A percentile compares a stretch with the other conserved stretches of the same genome.
Evolutionary conservation across 163 green algal genomes (phyloP).

Genomic region (Prototheca cutis): DNA sequence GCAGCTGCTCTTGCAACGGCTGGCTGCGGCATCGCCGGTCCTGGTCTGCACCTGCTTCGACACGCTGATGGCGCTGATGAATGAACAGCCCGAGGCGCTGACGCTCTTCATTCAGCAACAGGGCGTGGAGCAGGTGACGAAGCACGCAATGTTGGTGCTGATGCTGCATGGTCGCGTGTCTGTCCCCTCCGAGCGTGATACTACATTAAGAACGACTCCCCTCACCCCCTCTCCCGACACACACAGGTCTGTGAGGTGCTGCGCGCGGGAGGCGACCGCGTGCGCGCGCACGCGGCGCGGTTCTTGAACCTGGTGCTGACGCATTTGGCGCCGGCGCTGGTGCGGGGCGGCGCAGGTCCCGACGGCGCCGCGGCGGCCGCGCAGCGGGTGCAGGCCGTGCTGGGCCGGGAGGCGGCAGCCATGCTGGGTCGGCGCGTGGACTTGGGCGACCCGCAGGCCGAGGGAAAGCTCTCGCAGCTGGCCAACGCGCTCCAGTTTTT

Average conservation of each 20-base stretch:
- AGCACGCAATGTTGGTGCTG: no score
- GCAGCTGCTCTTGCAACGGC: conserved; percentile 8
- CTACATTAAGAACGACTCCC: not conserved
- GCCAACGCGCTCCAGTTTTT: conserved; percentile 16
- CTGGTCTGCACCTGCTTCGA: conserved; percentile 17
- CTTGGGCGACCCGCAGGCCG: conserved; percentile 8
- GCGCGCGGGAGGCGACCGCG: conserved; percentile 2
- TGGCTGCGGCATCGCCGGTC: conserved; percentile 3
- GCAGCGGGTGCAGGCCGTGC: conserved; percentile 4
- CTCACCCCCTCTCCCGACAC: not conserved
- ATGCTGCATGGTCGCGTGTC: no score
- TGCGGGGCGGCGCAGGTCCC: not conserved
- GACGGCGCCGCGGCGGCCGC: conserved; percentile 3
- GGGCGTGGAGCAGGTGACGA: conserved; percentile 18
- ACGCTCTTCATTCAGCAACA: not conserved
- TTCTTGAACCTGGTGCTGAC: conserved; percentile 23
- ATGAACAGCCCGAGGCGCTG: conserved; percentile 7
- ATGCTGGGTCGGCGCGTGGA: conserved; percentile 13
- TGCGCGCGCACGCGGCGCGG: conserved; percentile 12
- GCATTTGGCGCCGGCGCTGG: conserved; percentile 11
- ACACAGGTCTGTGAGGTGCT: conserved; percentile 12
- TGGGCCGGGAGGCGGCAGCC: conserved; percentile 14
- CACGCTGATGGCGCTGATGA: conserved; percentile 11
- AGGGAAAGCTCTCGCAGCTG: conserved; percentile 17
- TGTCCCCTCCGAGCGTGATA: no score